phyloP scores from a whole-genome alignment of 768 basidiomycete species.

The Lentinula edodes region DNA sequence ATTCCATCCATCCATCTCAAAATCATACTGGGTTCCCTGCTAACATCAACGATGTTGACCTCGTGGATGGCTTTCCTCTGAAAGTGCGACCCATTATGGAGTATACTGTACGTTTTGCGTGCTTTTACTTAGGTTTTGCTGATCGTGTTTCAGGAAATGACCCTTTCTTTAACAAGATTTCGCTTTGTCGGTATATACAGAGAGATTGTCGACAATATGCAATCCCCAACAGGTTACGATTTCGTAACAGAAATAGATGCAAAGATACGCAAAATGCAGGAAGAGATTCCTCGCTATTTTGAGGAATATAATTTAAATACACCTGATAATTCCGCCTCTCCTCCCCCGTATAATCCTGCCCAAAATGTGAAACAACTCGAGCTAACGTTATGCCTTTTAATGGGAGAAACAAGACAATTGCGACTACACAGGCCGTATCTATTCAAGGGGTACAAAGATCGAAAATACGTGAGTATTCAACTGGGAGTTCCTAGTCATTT shows the following conservation, averaged over 20 bases:
- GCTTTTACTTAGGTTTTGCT: no score
- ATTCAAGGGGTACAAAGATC: constrained; percentile 19
- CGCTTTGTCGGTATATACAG: constrained; percentile 18
- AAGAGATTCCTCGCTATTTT: constrained; percentile 14
- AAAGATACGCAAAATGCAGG: constrained; percentile 13
- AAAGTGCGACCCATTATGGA: constrained; percentile 10
- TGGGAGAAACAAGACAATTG: constrained; percentile 19
- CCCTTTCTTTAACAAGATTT: constrained; percentile 16
- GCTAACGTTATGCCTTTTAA: constrained; percentile 18
- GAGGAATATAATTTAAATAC: neutral
- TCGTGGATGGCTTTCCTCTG: constrained; percentile 15
- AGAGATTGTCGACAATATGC: constrained; percentile 19
- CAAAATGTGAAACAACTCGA: constrained; percentile 14
- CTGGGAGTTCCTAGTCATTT: neutral
- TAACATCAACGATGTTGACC: constrained; percentile 20
- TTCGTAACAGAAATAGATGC: constrained; percentile 17
- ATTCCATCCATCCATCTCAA: constrained; percentile 21
- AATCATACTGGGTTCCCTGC: constrained; percentile 21
- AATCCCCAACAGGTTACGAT: constrained; percentile 17
- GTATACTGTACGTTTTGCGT: constrained; percentile 14
- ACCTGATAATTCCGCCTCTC: neutral
- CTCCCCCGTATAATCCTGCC: neutral
- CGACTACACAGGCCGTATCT: constrained; percentile 20
- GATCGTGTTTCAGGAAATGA: constrained; percentile 16
- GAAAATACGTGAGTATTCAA: constrained; percentile 15